Evolutionary conservation across 2,329 filamentous ascomycete species (phyloP).

Genomic region (Scorias spongiosa): DNA sequence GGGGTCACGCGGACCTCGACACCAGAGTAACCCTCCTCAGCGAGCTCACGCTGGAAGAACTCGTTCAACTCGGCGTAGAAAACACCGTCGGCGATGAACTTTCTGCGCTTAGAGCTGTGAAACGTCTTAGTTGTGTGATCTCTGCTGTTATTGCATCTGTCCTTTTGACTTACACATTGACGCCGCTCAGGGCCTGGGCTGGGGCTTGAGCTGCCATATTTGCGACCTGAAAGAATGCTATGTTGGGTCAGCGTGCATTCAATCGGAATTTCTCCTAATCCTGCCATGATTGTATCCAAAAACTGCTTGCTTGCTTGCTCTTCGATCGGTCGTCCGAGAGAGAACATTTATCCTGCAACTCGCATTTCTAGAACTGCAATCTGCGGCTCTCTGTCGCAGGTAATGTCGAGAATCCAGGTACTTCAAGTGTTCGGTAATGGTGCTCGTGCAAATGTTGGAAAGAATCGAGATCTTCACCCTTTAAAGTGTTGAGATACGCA

Average conservation of each 20-base stretch:
- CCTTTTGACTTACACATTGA: constrained; percentile 9
- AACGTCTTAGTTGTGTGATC: constrained; percentile 1
- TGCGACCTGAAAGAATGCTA: not conserved
- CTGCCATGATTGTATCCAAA: not conserved
- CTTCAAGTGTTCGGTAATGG: too few relatives aligned
- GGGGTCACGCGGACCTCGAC: constrained; percentile 99
- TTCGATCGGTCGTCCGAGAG: too few relatives aligned
- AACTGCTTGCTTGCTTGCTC: too few relatives aligned
- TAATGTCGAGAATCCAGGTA: too few relatives aligned
- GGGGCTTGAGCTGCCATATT: not conserved
- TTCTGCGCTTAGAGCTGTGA: constrained; percentile 73
- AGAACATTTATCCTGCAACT: too few relatives aligned
- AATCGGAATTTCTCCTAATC: not conserved
- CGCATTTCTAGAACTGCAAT: too few relatives aligned
- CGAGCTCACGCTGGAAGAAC: constrained; percentile 99
- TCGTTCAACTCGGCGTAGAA: constrained; percentile 99
- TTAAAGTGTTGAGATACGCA: too few relatives aligned
- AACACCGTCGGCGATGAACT: constrained; percentile 68
- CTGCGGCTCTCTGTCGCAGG: too few relatives aligned
- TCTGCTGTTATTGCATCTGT: not conserved
- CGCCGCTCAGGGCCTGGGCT: constrained; percentile 14
- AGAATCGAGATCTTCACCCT: too few relatives aligned
- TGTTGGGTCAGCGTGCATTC: not conserved
- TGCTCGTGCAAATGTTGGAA: too few relatives aligned
- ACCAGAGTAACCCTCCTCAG: constrained; percentile 99